Percentiles rank a stretch among this genome's conserved stretches.
These are phyloP conservation scores for Aspergillus sp. DNA, from an alignment of 2,329 filamentous ascomycete genomes.

Conservation along the genomic window DNA sequence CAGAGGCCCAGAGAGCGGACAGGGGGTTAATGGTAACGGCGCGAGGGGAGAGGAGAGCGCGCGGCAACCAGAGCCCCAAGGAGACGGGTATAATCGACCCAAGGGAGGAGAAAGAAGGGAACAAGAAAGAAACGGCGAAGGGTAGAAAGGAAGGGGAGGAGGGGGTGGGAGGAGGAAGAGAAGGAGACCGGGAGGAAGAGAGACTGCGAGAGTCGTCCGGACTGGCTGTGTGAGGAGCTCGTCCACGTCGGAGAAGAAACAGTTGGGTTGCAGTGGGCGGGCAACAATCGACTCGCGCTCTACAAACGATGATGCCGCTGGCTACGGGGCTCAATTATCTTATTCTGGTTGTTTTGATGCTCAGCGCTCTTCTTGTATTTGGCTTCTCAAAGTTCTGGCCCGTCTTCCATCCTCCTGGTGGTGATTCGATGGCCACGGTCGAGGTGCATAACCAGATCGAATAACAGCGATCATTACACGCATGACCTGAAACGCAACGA, in stretches of 20 bases:
- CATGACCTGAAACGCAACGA: not conserved
- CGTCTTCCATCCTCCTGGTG: not conserved
- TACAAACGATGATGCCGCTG: not conserved
- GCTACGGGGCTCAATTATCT: not conserved
- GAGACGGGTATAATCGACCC: constrained; percentile 20
- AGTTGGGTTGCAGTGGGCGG: constrained; percentile 4
- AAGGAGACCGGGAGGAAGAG: not conserved
- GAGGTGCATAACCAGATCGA: not conserved
- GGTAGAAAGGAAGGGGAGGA: constrained; percentile 7
- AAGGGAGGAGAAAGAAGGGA: constrained; percentile 18
- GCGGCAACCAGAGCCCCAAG: constrained; percentile 19
- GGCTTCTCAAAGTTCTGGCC: not conserved
- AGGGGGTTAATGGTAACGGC: constrained; percentile 19
- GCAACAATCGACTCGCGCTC: not conserved
- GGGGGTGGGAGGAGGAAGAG: constrained; percentile 5
- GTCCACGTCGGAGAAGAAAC: not conserved
- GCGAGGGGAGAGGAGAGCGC: constrained; percentile 20
- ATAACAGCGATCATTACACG: not conserved
- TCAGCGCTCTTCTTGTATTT: not conserved
- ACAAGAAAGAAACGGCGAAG: constrained; percentile 11
- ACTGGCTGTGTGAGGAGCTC: not conserved
- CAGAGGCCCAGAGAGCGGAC: constrained; percentile 24
- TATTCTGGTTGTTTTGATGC: not conserved
- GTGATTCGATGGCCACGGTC: not conserved
- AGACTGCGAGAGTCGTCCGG: constrained; percentile 4